These are phyloP conservation scores for Cordyceps fumosorosea DNA, from an alignment of 2,329 filamentous ascomycete species.

Conservation along the genomic window DNA sequence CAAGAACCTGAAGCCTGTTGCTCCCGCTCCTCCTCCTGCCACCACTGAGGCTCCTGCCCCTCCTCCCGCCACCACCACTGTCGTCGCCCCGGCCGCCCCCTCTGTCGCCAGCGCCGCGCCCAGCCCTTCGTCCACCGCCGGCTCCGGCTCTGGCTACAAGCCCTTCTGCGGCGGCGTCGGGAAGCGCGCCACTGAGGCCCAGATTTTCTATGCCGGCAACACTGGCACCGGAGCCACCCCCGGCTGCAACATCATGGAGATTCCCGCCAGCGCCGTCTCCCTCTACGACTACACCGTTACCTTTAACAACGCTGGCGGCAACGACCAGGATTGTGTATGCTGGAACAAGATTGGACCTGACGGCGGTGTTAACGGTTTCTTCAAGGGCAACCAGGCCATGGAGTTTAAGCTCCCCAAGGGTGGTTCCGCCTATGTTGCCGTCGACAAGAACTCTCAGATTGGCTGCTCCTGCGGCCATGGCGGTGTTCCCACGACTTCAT, in stretches of 20 bases:
- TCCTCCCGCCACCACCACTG: not conserved
- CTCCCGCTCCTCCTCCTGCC: constrained; percentile 10
- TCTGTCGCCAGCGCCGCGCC: constrained; percentile 1
- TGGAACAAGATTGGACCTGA: constrained; percentile 47
- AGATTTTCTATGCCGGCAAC: constrained; percentile 45
- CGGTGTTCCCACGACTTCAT: constrained; percentile 26
- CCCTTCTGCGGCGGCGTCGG: constrained; percentile 29
- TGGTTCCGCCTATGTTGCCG: constrained; percentile 35
- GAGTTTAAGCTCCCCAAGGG: constrained; percentile 34
- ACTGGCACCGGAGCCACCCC: constrained; percentile 29
- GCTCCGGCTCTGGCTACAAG: constrained; percentile 19
- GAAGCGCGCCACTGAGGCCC: constrained; percentile 40
- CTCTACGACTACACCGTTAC: constrained; percentile 39
- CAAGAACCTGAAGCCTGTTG: constrained; percentile 27
- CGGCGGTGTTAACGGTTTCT: constrained; percentile 42
- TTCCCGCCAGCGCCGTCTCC: constrained; percentile 28
- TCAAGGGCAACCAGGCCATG: constrained; percentile 32
- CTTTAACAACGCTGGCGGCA: constrained; percentile 32
- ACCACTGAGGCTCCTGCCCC: constrained; percentile 12
- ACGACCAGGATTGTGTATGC: constrained; percentile 34
- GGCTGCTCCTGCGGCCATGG: constrained; percentile 37
- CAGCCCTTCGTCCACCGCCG: constrained; percentile 9
- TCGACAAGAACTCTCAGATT: constrained; percentile 42
- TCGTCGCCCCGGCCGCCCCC: not conserved
- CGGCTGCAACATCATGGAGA: constrained; percentile 47